Evolutionary conservation across 1,284 basidiomycete species (phyloP).

Genomic region (Puccinia polysora): DNA sequence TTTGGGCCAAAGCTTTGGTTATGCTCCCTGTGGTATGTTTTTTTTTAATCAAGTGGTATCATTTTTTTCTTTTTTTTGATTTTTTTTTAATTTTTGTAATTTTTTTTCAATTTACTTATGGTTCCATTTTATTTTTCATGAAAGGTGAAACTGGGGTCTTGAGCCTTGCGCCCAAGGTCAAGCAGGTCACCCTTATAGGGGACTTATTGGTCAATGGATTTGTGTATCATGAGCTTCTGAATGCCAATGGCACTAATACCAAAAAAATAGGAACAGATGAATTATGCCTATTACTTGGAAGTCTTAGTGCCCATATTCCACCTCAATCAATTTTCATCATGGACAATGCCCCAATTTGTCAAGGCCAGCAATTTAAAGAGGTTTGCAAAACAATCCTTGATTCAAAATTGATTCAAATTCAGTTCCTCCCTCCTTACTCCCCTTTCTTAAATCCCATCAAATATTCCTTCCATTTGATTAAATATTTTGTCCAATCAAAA

Average conservation of each 20-base stretch:
- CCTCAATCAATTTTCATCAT: not conserved
- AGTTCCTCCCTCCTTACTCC: slow-evolving; percentile 8
- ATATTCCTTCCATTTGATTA: slow-evolving; percentile 6
- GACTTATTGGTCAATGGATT: not conserved
- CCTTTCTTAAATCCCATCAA: slow-evolving; percentile 10
- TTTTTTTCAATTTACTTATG: no score
- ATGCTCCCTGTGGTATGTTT: no score
- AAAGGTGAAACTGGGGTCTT: not conserved
- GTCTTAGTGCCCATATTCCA: not conserved
- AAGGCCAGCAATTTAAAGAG: slow-evolving; percentile 2
- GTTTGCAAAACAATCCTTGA: not conserved
- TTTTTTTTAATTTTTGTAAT: no score
- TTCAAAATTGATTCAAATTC: not conserved
- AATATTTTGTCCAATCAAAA: slow-evolving; percentile 2
- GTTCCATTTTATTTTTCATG: no score
- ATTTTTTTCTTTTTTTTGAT: no score
- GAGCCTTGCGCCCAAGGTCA: slow-evolving; percentile 5
- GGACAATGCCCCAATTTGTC: slow-evolving; percentile 11
- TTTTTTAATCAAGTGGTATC: no score
- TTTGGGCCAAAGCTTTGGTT: no score
- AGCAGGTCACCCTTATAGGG: slow-evolving; percentile 9
- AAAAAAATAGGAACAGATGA: slow-evolving; percentile 4
- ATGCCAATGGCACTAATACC: not conserved
- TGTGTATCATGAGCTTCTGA: slow-evolving; percentile 12
- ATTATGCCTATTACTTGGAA: not conserved